A percentile compares a stretch with the other conserved stretches of the same genome.
phyloP scores from a whole-genome alignment of 306 rosid genomes.

The Cicer chorassanicum region DNA sequence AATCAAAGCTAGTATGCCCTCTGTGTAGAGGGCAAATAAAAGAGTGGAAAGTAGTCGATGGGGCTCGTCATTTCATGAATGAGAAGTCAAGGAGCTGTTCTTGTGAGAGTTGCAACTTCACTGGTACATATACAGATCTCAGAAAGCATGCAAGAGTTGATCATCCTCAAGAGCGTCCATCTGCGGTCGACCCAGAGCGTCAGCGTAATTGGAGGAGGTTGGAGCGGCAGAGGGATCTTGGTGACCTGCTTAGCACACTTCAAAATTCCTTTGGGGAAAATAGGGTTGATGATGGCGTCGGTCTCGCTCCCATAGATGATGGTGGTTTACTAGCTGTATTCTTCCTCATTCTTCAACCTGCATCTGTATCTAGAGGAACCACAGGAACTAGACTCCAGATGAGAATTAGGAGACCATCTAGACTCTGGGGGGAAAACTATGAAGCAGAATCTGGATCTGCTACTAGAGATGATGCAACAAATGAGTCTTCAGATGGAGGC shows the following conservation, averaged over 20 bases:
- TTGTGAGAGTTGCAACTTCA: constrained; percentile 80
- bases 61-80: constrained; percentile 92
- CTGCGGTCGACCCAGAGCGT: constrained; percentile 89
- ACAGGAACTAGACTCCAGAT: constrained; percentile 76
- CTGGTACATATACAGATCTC: constrained; percentile 82
- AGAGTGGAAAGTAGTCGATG: constrained; percentile 81
- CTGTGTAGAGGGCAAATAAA: constrained; percentile 89
- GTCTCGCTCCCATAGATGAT: constrained; percentile 69
- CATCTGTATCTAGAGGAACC: constrained; percentile 68
- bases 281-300: constrained; percentile 68
- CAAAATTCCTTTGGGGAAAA: constrained; percentile 85
- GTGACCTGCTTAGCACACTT: constrained; percentile 89
- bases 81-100: constrained; percentile 89
- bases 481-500: constrained; percentile 81
- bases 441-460: constrained; percentile 85
- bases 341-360: constrained; percentile 85
- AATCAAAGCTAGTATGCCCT: constrained; percentile 78
- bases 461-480: constrained; percentile 74
- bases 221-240: constrained; percentile 95
- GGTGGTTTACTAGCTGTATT: constrained; percentile 89
- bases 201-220: constrained; percentile 90
- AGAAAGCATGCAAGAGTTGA: constrained; percentile 95
- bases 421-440: constrained; percentile 83
- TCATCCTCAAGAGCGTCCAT: constrained; percentile 88
- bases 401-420: constrained; percentile 74